Percentiles rank a stretch among this genome's conserved stretches.
phyloP scores from a whole-genome alignment of 1,284 basidiomycete species.

The Pyrrhoderma noxium region DNA sequence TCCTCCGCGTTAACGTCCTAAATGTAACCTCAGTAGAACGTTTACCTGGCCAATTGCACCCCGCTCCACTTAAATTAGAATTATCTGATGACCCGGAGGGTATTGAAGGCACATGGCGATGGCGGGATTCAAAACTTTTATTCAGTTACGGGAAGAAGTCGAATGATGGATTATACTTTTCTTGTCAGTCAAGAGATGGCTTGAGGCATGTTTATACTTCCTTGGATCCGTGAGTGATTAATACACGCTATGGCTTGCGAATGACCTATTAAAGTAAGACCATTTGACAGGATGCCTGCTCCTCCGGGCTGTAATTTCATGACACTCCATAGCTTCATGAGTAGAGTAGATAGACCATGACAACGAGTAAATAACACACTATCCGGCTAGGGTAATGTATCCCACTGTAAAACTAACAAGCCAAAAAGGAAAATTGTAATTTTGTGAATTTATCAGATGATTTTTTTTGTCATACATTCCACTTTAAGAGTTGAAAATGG shows the following conservation, averaged over 20 bases:
- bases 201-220: constrained; percentile 41
- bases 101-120: constrained; percentile 45
- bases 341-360: constrained; percentile 5
- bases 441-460: no score
- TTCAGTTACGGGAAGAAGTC: constrained; percentile 40
- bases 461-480: no score
- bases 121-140: constrained; percentile 48
- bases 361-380: no score
- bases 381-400: no score
- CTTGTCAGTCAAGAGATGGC: constrained; percentile 35
- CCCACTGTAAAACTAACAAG: no score
- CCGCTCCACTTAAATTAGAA: constrained; percentile 40
- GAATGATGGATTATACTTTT: constrained; percentile 46
- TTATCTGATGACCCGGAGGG: constrained; percentile 34
- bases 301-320: constrained; percentile 15
- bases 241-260: not conserved
- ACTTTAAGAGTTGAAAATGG: not conserved
- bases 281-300: constrained; percentile 9
- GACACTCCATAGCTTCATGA: constrained; percentile 17
- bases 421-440: no score
- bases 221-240: constrained; percentile 41
- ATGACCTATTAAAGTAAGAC: not conserved
- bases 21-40: constrained; percentile 37
- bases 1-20: constrained; percentile 46
- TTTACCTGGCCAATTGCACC: constrained; percentile 25